Percentiles rank a stretch among this genome's conserved stretches.
These are phyloP conservation scores for Leptographium procerum DNA, from an alignment of 2,329 filamentous ascomycete species.

Conservation along the genomic window DNA sequence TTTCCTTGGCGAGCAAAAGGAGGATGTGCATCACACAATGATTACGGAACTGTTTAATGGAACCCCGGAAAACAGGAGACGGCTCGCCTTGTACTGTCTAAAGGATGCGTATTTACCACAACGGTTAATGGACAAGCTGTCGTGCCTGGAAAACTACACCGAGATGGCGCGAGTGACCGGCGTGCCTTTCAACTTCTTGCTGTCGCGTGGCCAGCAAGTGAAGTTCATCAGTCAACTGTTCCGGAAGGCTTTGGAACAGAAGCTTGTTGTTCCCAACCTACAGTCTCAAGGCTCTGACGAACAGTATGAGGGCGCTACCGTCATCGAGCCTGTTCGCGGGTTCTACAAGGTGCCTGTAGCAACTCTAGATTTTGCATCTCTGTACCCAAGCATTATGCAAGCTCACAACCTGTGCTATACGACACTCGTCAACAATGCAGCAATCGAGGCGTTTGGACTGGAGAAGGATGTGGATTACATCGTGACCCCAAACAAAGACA, in stretches of 20 bases:
- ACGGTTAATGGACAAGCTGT: constrained; percentile 90
- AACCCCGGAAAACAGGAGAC: constrained; percentile 80
- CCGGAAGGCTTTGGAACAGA: constrained; percentile 85
- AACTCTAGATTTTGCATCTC: constrained; percentile 94
- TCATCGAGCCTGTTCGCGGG: constrained; percentile 87
- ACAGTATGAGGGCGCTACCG: constrained; percentile 94
- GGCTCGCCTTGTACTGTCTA: constrained; percentile 88
- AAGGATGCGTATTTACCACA: constrained; percentile 97
- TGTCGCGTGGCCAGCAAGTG: constrained; percentile 88
- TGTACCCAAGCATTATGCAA: constrained; percentile 98
- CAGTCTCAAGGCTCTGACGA: constrained; percentile 62
- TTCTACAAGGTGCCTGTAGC: constrained; percentile 95
- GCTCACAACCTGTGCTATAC: constrained; percentile 98
- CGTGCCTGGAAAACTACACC: constrained; percentile 97
- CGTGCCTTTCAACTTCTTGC: constrained; percentile 89
- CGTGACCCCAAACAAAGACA: constrained; percentile 85
- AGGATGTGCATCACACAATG: constrained; percentile 98
- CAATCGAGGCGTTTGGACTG: constrained; percentile 63
- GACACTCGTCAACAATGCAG: constrained; percentile 70
- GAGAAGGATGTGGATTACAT: constrained; percentile 93
- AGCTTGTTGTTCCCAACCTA: constrained; percentile 86
- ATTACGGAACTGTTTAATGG: constrained; percentile 98
- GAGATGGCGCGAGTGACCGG: constrained; percentile 99
- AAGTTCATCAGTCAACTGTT: constrained; percentile 97
- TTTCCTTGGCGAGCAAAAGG: constrained; percentile 93